A percentile compares a stretch with the other conserved stretches of the same genome.
phyloP scores from a whole-genome alignment of 257 asterid species.

The Voacanga thouarsii region DNA sequence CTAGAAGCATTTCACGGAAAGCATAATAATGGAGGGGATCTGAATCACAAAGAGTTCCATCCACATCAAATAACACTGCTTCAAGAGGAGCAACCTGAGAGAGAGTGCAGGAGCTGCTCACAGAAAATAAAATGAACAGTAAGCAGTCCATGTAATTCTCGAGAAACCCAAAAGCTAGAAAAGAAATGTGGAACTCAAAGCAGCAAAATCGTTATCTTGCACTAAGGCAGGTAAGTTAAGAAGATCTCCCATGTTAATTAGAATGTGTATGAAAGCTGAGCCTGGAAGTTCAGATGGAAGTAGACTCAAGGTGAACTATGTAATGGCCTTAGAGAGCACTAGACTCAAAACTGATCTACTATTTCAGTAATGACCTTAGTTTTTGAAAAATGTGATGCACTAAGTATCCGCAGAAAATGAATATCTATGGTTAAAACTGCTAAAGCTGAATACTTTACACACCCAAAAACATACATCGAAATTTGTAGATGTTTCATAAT shows the following conservation, averaged over 20 bases:
- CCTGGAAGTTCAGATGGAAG: neutral
- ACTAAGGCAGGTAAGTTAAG: neutral
- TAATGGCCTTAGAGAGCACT: neutral
- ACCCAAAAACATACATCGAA: neutral
- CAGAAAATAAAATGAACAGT: neutral
- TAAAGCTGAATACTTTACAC: neutral
- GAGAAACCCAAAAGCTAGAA: neutral
- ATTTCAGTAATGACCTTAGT: neutral
- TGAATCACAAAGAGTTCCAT: slow-evolving; percentile 88
- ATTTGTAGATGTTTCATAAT: neutral
- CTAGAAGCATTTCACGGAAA: slow-evolving; percentile 70
- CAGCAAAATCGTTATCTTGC: neutral
- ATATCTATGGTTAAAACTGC: neutral
- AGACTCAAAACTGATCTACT: neutral
- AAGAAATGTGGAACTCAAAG: neutral
- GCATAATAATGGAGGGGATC: slow-evolving; percentile 85
- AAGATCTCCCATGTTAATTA: neutral
- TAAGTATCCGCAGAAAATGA: neutral
- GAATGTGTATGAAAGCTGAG: neutral
- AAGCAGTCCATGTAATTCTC: neutral
- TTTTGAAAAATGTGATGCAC: neutral
- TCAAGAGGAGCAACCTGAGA: slow-evolving; percentile 71
- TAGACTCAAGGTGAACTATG: neutral
- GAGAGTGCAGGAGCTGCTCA: slow-evolving; percentile 44
- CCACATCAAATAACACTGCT: slow-evolving; percentile 85